A percentile compares a stretch with the other conserved stretches of the same genome.
Conservation (phyloP, 2,329 filamentous ascomycete genomes). For the Penicillium sp. region DNA sequence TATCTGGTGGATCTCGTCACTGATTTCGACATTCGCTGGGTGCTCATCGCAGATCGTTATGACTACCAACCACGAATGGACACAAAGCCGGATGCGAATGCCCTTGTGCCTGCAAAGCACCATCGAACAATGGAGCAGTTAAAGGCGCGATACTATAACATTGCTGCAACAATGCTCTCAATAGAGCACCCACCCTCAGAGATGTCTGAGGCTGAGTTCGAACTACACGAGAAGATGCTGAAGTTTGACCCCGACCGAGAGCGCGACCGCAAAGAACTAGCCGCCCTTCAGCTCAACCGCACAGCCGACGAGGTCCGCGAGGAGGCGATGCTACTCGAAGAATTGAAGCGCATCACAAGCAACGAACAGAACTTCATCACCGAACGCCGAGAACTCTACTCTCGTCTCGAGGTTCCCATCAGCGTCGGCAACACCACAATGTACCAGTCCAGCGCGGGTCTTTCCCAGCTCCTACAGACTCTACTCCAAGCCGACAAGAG, state of each 20-base stretch:
- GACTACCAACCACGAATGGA: conserved; percentile 55
- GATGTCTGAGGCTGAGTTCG: conserved; percentile 85
- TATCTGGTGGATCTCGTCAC: conserved; percentile 75
- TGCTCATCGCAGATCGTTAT: conserved; percentile 89
- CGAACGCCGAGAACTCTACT: conserved; percentile 83
- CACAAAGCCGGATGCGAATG: conserved; percentile 31
- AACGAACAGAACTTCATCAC: conserved; percentile 83
- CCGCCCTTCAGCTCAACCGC: conserved; percentile 73
- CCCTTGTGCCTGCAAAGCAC: conserved; percentile 43
- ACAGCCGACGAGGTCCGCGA: conserved; percentile 87
- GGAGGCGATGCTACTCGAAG: conserved; percentile 83
- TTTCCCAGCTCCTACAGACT: conserved; percentile 77
- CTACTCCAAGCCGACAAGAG: conserved; percentile 80
- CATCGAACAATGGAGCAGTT: conserved; percentile 80
- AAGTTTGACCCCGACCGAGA: conserved; percentile 84
- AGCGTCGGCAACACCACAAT: conserved; percentile 67
- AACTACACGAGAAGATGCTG: conserved; percentile 77
- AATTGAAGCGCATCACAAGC: conserved; percentile 87
- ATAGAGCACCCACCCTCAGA: conserved; percentile 75
- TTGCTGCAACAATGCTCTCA: conserved; percentile 79
- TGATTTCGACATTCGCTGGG: conserved; percentile 86
- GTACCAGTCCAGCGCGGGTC: conserved; percentile 78
- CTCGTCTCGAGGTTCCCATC: conserved; percentile 78
- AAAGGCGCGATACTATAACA: conserved; percentile 85
- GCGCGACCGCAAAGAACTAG: conserved; percentile 77